These are phyloP conservation scores for Alternaria metachromatica DNA, from an alignment of 2,329 filamentous ascomycete species.

Conservation along the genomic window DNA sequence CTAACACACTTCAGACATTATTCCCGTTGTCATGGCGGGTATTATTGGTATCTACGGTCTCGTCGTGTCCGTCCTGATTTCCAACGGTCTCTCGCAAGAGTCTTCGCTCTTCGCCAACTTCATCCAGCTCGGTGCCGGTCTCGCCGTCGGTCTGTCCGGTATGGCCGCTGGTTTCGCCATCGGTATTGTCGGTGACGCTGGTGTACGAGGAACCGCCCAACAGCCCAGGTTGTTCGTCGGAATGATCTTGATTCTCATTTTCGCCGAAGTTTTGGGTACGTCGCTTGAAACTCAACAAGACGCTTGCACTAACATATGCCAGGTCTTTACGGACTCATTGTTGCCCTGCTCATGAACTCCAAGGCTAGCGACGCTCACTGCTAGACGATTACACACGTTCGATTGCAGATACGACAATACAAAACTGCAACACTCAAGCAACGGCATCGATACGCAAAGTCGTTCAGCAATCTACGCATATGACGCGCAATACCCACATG, in stretches of 20 bases:
- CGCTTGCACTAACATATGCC: conserved; percentile 7
- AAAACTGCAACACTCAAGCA: conserved; percentile 33
- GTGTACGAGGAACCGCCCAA: conserved; percentile 85
- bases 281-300: conserved; percentile 20
- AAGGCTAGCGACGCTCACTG: conserved; percentile 61
- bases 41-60: conserved; percentile 94
- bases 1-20: conserved; percentile 74
- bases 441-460: conserved; percentile 21
- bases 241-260: conserved; percentile 99
- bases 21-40: conserved; percentile 99
- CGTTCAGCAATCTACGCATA: conserved; percentile 23
- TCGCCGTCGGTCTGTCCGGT: conserved; percentile 77
- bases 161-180: conserved; percentile 86
- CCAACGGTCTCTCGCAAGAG: conserved; percentile 58
- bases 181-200: conserved; percentile 73
- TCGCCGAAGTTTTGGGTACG: conserved; percentile 96
- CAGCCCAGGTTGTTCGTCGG: conserved; percentile 89
- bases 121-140: conserved; percentile 61
- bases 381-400: conserved; percentile 15
- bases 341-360: conserved; percentile 99
- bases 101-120: conserved; percentile 59
- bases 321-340: conserved; percentile 99
- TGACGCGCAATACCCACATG: conserved; percentile 33
- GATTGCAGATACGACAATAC: conserved; percentile 42
- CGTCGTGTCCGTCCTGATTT: conserved; percentile 62